phyloP scores from a whole-genome alignment of 805 yeast species.

The Citeromyces matritensis region DNA sequence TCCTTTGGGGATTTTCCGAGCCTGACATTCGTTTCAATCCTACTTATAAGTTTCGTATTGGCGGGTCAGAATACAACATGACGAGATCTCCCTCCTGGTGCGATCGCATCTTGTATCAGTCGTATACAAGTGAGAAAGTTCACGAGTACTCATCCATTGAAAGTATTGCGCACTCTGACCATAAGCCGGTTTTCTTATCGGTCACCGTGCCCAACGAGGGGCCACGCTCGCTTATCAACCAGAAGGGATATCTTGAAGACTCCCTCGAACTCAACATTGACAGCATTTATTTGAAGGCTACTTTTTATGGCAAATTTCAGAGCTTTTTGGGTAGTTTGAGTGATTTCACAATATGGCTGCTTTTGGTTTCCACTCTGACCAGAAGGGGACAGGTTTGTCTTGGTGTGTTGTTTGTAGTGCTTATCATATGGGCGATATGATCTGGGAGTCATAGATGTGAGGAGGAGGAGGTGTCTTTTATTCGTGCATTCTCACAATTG shows the following conservation, averaged over 20 bases:
- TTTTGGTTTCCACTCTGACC: slow-evolving; percentile 7
- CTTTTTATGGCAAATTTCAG: slow-evolving; percentile 6
- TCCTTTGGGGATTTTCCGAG: slow-evolving; percentile 55
- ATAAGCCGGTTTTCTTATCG: slow-evolving; percentile 55
- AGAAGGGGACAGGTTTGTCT: slow-evolving; percentile 9
- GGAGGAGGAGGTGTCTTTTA: too few relatives aligned
- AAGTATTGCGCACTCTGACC: slow-evolving; percentile 50
- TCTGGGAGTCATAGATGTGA: too few relatives aligned
- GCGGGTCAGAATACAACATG: slow-evolving; percentile 27
- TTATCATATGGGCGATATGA: too few relatives aligned
- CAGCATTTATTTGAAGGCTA: slow-evolving; percentile 11
- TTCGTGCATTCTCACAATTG: too few relatives aligned
- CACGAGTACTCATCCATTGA: slow-evolving; percentile 32
- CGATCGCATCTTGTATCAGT: slow-evolving; percentile 58
- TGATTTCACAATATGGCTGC: slow-evolving; percentile 8
- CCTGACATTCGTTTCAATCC: slow-evolving; percentile 55
- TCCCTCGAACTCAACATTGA: slow-evolving; percentile 9
- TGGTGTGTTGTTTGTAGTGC: too few relatives aligned
- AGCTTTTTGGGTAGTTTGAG: slow-evolving; percentile 5
- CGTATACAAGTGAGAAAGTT: slow-evolving; percentile 15
- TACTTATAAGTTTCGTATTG: slow-evolving; percentile 53
- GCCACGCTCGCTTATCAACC: slow-evolving; percentile 16
- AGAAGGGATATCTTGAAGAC: slow-evolving; percentile 12
- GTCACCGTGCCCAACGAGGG: slow-evolving; percentile 32
- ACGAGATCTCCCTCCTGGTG: slow-evolving; percentile 82